phyloP scores from a whole-genome alignment of 1,139 yeast genomes.

The Kodamaea alishanica region DNA sequence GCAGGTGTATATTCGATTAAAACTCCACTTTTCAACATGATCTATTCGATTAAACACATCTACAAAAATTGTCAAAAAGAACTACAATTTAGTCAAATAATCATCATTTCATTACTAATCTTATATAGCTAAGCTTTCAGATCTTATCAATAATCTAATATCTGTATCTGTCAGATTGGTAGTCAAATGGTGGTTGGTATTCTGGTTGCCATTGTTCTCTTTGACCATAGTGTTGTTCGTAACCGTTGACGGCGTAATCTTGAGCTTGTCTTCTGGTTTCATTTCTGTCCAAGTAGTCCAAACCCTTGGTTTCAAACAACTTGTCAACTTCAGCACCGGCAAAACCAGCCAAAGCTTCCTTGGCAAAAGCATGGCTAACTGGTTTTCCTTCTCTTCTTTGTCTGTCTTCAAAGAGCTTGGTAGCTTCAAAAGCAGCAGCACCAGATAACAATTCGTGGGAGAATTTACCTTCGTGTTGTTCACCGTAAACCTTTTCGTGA shows the following conservation, averaged over 20 bases:
- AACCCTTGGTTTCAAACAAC: slow-evolving; percentile 33
- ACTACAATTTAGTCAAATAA: not conserved
- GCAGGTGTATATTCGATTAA: not conserved
- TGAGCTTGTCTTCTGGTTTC: slow-evolving; percentile 25
- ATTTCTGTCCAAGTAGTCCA: slow-evolving; percentile 30
- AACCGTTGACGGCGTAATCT: slow-evolving; percentile 19
- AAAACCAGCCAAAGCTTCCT: slow-evolving; percentile 28
- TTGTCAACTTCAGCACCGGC: slow-evolving; percentile 35
- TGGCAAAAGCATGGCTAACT: slow-evolving; percentile 29
- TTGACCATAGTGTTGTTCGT: slow-evolving; percentile 29
- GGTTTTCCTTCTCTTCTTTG: slow-evolving; percentile 35
- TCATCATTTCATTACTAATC: too few species aligned
- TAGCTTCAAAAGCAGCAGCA: slow-evolving; percentile 34
- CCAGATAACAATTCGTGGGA: slow-evolving; percentile 33
- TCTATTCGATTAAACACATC: not conserved
- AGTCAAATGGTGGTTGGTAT: slow-evolving; percentile 26
- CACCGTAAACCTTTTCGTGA: slow-evolving; percentile 28
- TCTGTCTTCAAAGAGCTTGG: slow-evolving; percentile 30
- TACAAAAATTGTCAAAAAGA: not conserved
- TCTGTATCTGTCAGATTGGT: slow-evolving; percentile 20
- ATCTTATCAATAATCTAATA: slow-evolving; percentile 6
- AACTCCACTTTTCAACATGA: too few species aligned
- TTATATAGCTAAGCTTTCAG: not conserved
- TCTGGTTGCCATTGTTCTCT: slow-evolving; percentile 30
- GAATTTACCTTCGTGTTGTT: slow-evolving; percentile 29